Base-by-base conservation (phyloP, 2,329 filamentous ascomycete species). In the Pleurostoma richardsiae region DNA sequence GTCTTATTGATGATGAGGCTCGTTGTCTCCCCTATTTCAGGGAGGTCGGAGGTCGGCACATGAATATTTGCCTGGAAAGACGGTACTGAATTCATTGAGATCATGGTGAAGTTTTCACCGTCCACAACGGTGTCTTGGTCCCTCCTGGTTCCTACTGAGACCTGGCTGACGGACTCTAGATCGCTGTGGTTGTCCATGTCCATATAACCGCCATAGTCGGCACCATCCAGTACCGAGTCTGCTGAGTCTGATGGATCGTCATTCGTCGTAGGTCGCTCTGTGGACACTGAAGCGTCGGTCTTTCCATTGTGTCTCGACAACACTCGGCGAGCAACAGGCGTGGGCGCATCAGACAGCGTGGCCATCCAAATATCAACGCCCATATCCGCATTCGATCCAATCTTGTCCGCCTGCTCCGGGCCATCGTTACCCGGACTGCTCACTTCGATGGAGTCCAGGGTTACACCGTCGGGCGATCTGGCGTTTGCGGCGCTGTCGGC, bases 21-120 rank as follows among this genome's bases (percentile, higher is more conserved):
- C 1, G 79, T 81, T 30, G 73, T 72, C 19, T 82, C 77, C 4
- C 77, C 79, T 51, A 80, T 67, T 30, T 79, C 74, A 6, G 70
- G 64, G 4, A 67, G 59, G 2, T 59, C 54, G 3, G 63, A 61
- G 3, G 62, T 58, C 28, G 64, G 60, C n/a, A 57, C 53, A 49
- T 59, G 65, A 46, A 70, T 62, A 33, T 67, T 68, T 2, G 63
- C 68, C 33, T 72, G 71, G 46, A 80, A 64, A 0, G 76, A 77
- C 3, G 73, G 74, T 19, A 82, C 64, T 3, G 76, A 77, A 41
- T 77, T 70, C 49, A 79, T 70, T 30, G 76, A 76, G 47, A 81
- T 81, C 76, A 80, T 80, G 56, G 77, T 81, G 51, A 81, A 80
- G 38, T 76, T 74, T 49, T 81, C 77, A 11, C 62, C 64, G 3